Conservation (phyloP, 2,329 filamentous ascomycete species). For the Fusarium azukiicola region DNA sequence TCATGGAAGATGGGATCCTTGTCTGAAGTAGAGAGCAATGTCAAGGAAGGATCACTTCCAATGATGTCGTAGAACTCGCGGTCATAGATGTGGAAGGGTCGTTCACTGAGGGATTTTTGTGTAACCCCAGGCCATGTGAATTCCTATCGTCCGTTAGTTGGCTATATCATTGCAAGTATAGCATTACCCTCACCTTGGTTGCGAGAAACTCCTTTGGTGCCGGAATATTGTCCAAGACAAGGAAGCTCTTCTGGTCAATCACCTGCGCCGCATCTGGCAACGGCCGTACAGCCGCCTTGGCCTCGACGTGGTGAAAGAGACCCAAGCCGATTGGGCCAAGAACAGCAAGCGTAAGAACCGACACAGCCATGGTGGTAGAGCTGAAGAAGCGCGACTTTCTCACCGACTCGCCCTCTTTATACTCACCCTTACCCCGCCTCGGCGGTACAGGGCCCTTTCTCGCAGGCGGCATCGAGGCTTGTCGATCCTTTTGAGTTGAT, state of each 20-base stretch:
- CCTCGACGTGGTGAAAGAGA: constrained; percentile 7
- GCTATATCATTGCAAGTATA: too few relatives aligned
- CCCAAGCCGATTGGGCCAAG: constrained; percentile 19
- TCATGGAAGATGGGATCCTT: constrained; percentile 75
- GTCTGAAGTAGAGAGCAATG: constrained; percentile 69
- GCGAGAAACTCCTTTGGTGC: too few relatives aligned
- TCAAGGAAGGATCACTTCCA: constrained; percentile 71
- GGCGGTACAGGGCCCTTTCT: background rate
- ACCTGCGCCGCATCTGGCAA: constrained; percentile 47
- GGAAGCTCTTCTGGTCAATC: constrained; percentile 50
- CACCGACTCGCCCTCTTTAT: constrained; percentile 11
- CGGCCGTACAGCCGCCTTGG: background rate
- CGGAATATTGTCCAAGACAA: constrained; percentile 44
- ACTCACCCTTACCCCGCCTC: constrained; percentile 17
- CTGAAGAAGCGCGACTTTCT: constrained; percentile 13
- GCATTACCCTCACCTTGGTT: constrained; percentile 44
- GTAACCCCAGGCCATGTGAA: constrained; percentile 53
- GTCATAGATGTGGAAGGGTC: constrained; percentile 65
- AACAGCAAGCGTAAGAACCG: constrained; percentile 16
- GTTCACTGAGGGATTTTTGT: constrained; percentile 41
- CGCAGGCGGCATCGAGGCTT: background rate
- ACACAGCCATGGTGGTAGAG: constrained; percentile 13
- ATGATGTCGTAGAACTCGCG: constrained; percentile 73
- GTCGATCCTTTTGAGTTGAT: constrained; percentile 11
- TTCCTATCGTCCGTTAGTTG: too few relatives aligned